Base-by-base conservation (phyloP, 345 rosid genomes). In the Citrus cavaleriei region DNA sequence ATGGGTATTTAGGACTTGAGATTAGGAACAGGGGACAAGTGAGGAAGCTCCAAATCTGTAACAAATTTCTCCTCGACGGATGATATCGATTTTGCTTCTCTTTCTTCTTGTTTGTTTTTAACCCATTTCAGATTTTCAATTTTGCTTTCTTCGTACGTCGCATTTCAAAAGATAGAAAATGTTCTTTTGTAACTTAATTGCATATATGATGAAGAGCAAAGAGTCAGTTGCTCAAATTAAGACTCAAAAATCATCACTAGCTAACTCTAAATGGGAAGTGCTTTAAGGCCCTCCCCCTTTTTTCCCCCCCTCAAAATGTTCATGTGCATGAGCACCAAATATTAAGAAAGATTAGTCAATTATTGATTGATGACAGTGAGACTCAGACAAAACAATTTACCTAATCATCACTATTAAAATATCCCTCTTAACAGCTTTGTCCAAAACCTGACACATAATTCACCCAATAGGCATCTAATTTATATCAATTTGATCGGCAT, bases 311-410 rank as follows among this genome's bases (percentile, higher is more conserved):
- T 16, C 2, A 1, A 51, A 51, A 51, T 51, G 57, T 13, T 51
- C 57, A 2, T 51, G 57, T 51, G 58, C 51, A 46, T 54, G 58
- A 35, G 42, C 24, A 66, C 7, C 22, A 10, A 66, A 66, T 34
- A 32, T 32, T 46, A 13, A 46, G 18, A 46, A 32, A 70, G 27
- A 37, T 24, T 12, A 8, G 35, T n/a, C 30, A 24, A 25, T 24
- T 24, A 16, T 9, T 76, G 54, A 74, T 77, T 76, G 54, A 74
- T 37, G 77, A 64, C 73, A 27, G 7, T 34, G 66, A 58, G 76
- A 9, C 79, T 68, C 57, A 49, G 77, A 77, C 82, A 83, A 70
- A 79, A 66, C 69, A 76, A 54, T 14, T 61, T 66, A 79, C 80
- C 83, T 42, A 74, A 77, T 30, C 28, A 65, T 27, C 70, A 74